A percentile compares a stretch with the other conserved stretches of the same genome.
Evolutionary conservation across 331 rosid genomes (phyloP).

Genomic region (Spiraea crenata): DNA sequence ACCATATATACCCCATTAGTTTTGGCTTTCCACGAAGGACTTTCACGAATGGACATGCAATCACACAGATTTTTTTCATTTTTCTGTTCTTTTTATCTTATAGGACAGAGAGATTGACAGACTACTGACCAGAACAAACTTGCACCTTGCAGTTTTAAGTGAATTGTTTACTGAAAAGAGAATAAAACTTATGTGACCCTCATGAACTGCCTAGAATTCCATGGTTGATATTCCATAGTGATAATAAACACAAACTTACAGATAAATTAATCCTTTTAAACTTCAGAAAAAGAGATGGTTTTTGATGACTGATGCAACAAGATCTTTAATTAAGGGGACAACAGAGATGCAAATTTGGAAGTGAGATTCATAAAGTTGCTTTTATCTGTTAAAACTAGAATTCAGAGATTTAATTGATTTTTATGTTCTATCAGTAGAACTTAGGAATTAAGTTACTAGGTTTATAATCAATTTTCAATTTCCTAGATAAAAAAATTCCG

Average conservation of each 20-base stretch:
- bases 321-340: background rate
- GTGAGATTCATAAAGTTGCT: background rate
- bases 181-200: background rate
- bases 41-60: background rate
- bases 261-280: too few species aligned
- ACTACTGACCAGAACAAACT: background rate
- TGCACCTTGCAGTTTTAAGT: background rate
- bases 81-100: background rate
- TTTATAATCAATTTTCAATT: background rate
- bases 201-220: background rate
- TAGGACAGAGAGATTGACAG: background rate
- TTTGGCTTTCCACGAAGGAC: background rate
- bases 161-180: background rate
- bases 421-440: background rate
- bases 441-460: background rate
- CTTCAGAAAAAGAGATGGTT: background rate
- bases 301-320: background rate
- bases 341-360: background rate
- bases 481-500: background rate
- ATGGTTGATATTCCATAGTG: background rate
- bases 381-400: background rate
- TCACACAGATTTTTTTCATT: background rate
- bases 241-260: too few species aligned
- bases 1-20: background rate
- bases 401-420: background rate